phyloP scores from a whole-genome alignment of 2,329 filamentous ascomycete genomes.

The Diaporthe sp. region DNA sequence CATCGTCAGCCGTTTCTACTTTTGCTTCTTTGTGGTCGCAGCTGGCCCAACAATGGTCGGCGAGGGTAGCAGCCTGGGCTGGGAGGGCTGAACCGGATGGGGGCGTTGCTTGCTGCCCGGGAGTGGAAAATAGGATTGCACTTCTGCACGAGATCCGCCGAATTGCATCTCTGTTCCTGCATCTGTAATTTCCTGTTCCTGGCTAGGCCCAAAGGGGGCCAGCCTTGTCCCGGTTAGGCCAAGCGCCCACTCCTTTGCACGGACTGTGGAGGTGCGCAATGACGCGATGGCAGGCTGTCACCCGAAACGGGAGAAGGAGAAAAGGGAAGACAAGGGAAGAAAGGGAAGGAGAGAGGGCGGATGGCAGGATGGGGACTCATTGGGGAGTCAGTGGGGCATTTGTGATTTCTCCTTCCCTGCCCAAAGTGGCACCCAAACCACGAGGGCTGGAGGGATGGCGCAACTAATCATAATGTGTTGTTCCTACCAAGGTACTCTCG shows the following conservation, averaged over 20 bases:
- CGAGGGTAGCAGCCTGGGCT: background rate
- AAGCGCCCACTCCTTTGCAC: slow-evolving; percentile 14
- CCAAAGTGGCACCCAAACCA: slow-evolving; percentile 20
- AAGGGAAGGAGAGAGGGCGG: background rate
- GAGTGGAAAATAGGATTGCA: slow-evolving; percentile 11
- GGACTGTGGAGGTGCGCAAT: slow-evolving; percentile 16
- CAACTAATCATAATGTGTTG: background rate
- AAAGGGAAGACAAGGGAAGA: background rate
- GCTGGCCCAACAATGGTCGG: slow-evolving; percentile 10
- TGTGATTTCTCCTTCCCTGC: background rate
- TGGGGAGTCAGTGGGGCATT: slow-evolving; percentile 5
- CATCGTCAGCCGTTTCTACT: slow-evolving; percentile 18
- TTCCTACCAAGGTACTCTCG: background rate
- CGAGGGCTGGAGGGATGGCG: slow-evolving; percentile 31
- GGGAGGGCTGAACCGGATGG: background rate
- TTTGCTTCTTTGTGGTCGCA: slow-evolving; percentile 15
- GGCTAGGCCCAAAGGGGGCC: slow-evolving; percentile 7
- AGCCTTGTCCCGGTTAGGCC: background rate
- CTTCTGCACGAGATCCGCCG: slow-evolving; percentile 8
- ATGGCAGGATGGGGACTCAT: background rate
- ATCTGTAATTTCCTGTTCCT: slow-evolving; percentile 31
- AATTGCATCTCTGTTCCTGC: slow-evolving; percentile 27
- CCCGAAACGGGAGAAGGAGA: slow-evolving; percentile 7
- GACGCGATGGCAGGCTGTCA: slow-evolving; percentile 24
- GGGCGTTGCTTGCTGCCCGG: background rate